phyloP scores from a whole-genome alignment of 768 basidiomycete species.

The Panus rudis region DNA sequence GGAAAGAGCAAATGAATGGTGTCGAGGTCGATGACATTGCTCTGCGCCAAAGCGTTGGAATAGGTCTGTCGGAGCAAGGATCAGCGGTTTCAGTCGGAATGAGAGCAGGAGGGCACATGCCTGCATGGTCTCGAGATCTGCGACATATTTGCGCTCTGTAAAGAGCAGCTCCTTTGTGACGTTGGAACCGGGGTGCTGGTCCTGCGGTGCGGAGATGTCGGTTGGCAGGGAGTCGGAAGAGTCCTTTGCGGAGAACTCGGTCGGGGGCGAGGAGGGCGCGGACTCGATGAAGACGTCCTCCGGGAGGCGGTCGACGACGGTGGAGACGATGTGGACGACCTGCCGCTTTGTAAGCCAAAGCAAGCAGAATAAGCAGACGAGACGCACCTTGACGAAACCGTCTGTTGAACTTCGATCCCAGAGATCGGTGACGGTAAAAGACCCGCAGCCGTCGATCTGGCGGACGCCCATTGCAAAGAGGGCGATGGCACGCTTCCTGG shows the following conservation, averaged over 20 bases:
- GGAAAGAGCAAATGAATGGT: slow-evolving; percentile 95
- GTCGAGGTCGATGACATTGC: slow-evolving; percentile 85
- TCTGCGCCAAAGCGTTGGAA: slow-evolving; percentile 72
- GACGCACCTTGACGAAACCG: slow-evolving; percentile 85
- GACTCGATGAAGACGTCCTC: slow-evolving; percentile 57
- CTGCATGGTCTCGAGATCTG: slow-evolving; percentile 95
- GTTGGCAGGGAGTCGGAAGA: slow-evolving; percentile 50
- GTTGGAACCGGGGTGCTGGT: slow-evolving; percentile 34
- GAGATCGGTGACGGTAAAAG: slow-evolving; percentile 88
- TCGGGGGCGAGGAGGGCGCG: slow-evolving; percentile 48
- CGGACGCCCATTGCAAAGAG: slow-evolving; percentile 88
- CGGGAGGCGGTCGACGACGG: slow-evolving; percentile 74
- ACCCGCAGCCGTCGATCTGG: slow-evolving; percentile 62
- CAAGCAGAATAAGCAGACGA: slow-evolving; percentile 4
- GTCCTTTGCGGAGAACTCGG: slow-evolving; percentile 42
- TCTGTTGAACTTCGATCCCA: slow-evolving; percentile 89
- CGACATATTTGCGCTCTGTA: slow-evolving; percentile 94
- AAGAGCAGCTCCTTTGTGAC: slow-evolving; percentile 83
- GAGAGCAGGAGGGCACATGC: slow-evolving; percentile 36
- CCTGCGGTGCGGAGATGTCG: slow-evolving; percentile 39
- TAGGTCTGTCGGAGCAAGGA: slow-evolving; percentile 61
- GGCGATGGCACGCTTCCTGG: slow-evolving; percentile 86
- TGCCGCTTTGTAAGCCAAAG: slow-evolving; percentile 23
- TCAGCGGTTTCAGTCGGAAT: slow-evolving; percentile 4
- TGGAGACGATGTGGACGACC: slow-evolving; percentile 87